Percentiles rank a stretch among this genome's conserved stretches.
Evolutionary conservation across 495 filamentous ascomycete genomes (phyloP).

Genomic region (Penicillium paradoxum): DNA sequence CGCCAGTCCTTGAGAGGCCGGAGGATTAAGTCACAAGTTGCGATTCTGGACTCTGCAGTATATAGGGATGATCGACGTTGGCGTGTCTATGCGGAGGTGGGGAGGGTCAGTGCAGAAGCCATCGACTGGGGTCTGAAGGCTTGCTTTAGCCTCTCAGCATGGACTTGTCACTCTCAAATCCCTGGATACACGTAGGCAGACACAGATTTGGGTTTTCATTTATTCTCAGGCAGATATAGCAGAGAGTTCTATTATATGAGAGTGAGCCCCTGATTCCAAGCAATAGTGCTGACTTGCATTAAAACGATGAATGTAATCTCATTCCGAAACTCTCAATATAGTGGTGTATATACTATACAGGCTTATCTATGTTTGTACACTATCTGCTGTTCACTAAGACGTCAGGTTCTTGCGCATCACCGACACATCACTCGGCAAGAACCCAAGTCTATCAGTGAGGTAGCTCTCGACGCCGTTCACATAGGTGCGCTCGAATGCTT

Average conservation of each 20-base stretch:
- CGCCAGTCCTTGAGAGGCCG: too few relatives aligned
- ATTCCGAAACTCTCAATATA: background rate
- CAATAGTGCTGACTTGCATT: too few relatives aligned
- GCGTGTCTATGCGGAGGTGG: too few relatives aligned
- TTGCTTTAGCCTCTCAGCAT: background rate
- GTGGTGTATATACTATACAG: background rate
- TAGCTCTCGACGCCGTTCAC: conserved; percentile 19
- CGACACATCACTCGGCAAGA: conserved; percentile 10
- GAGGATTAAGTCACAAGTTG: too few relatives aligned
- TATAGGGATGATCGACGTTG: too few relatives aligned
- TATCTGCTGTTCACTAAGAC: background rate
- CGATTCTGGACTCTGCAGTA: too few relatives aligned
- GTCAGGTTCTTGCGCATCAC: conserved; percentile 18
- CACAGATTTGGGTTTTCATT: too few relatives aligned
- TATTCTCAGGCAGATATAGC: too few relatives aligned
- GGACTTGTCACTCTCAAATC: background rate
- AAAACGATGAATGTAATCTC: background rate
- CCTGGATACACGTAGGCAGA: background rate
- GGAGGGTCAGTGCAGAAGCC: too few relatives aligned
- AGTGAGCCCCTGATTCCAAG: too few relatives aligned
- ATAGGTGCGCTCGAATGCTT: conserved; percentile 23
- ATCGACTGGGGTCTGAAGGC: conserved; percentile 10
- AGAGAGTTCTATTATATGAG: too few relatives aligned
- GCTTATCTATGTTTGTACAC: background rate
- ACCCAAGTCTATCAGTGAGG: conserved; percentile 20